phyloP scores from a whole-genome alignment of 1,284 basidiomycete genomes.

The Neonothopanus nambi region DNA sequence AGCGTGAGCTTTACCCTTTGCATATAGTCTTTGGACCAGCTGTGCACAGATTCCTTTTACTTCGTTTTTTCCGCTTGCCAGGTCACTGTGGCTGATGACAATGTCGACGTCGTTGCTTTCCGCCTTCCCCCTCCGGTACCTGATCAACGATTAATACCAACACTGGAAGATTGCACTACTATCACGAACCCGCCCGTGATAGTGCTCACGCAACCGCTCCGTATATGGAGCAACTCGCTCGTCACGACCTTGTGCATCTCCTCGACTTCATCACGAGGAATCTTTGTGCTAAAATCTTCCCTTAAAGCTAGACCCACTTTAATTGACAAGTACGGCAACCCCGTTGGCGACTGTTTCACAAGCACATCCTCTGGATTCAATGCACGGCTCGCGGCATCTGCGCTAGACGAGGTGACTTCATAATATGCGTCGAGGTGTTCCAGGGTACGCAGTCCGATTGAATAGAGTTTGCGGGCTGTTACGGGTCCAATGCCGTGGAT shows the following conservation, averaged over 20 bases:
- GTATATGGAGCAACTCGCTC: constrained; percentile 54
- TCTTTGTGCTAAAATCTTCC: constrained; percentile 52
- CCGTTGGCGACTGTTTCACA: not conserved
- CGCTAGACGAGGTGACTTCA: constrained; percentile 38
- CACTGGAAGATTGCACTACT: not conserved
- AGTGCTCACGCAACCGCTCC: constrained; percentile 61
- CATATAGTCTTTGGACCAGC: constrained; percentile 53
- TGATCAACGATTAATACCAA: constrained; percentile 26
- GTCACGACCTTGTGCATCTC: constrained; percentile 60
- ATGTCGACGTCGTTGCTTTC: constrained; percentile 80
- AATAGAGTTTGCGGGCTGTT: constrained; percentile 65
- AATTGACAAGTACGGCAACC: constrained; percentile 40
- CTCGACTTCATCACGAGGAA: constrained; percentile 68
- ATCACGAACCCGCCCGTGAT: constrained; percentile 69
- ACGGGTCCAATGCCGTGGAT: constrained; percentile 73
- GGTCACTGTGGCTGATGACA: constrained; percentile 68
- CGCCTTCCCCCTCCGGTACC: constrained; percentile 75
- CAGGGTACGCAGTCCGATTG: constrained; percentile 57
- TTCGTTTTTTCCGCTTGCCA: constrained; percentile 37
- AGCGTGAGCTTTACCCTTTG: constrained; percentile 40
- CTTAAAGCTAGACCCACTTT: constrained; percentile 52
- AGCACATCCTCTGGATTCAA: not conserved
- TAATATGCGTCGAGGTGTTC: constrained; percentile 68
- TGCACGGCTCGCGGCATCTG: constrained; percentile 11
- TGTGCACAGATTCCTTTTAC: constrained; percentile 51